Evolutionary conservation across 192 early-diverging fungal species (phyloP).

Genomic region (Coemansia sp.): DNA sequence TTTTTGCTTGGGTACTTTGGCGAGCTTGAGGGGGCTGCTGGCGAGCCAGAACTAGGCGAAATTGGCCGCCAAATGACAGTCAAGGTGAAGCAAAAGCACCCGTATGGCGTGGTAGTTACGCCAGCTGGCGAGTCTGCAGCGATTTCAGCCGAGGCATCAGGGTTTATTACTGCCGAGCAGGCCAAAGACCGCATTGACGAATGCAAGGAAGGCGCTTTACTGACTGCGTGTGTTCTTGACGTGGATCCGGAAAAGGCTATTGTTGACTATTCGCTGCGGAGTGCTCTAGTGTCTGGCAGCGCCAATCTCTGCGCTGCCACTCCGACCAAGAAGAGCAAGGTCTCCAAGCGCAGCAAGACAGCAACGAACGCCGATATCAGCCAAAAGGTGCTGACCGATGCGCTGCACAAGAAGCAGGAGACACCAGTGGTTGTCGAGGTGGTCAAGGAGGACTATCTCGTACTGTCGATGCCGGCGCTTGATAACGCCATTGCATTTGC

Average conservation of each 20-base stretch:
- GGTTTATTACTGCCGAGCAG: constrained; percentile 62
- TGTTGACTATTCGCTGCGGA: constrained; percentile 64
- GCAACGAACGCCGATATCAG: neutral
- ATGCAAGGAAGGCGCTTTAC: constrained; percentile 52
- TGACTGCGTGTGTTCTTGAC: constrained; percentile 67
- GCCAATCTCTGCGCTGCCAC: neutral
- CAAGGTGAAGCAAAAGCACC: constrained; percentile 52
- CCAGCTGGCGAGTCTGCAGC: constrained; percentile 14
- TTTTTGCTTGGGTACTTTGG: constrained; percentile 59
- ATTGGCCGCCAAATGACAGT: constrained; percentile 54
- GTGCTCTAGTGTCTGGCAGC: constrained; percentile 25
- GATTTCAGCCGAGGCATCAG: constrained; percentile 48
- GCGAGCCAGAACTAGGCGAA: constrained; percentile 49
- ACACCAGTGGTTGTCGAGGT: constrained; percentile 65
- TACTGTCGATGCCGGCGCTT: constrained; percentile 63
- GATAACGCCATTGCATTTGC: constrained; percentile 61
- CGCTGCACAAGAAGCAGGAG: constrained; percentile 17
- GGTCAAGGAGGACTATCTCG: constrained; percentile 77
- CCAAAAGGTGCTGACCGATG: constrained; percentile 35
- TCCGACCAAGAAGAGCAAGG: constrained; percentile 27
- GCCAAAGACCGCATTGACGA: constrained; percentile 49
- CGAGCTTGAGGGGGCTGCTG: constrained; percentile 39
- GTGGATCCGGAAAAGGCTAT: constrained; percentile 63
- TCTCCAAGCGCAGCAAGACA: constrained; percentile 9
- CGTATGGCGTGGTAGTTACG: constrained; percentile 59